Evolutionary conservation across 768 basidiomycete species (phyloP).

Genomic region (Naganishia onofrii): DNA sequence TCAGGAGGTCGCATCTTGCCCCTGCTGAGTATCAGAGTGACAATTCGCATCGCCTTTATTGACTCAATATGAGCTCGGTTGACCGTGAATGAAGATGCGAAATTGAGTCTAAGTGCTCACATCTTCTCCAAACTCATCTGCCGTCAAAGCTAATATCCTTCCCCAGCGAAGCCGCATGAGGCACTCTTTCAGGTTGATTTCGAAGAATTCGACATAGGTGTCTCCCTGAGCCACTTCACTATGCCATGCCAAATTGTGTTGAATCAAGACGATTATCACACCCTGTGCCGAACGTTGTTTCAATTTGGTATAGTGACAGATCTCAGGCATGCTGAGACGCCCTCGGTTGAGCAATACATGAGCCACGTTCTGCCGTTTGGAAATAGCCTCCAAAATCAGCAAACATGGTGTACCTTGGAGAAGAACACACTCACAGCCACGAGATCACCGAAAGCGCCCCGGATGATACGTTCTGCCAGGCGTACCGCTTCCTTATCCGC

Average conservation of each 20-base stretch:
- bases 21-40: conserved; percentile 73
- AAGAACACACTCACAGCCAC: conserved; percentile 41
- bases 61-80: conserved; percentile 19
- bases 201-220: conserved; percentile 63
- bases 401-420: not conserved
- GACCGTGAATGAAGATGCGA: conserved; percentile 8
- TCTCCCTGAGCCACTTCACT: conserved; percentile 67
- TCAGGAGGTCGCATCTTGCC: conserved; percentile 79
- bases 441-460: conserved; percentile 47
- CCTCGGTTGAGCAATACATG: conserved; percentile 74
- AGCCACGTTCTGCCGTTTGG: conserved; percentile 63
- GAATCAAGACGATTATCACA: conserved; percentile 72
- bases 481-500: conserved; percentile 50
- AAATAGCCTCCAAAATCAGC: conserved; percentile 9
- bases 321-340: conserved; percentile 68
- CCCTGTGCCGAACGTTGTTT: conserved; percentile 68
- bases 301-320: conserved; percentile 67
- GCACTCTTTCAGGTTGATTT: conserved; percentile 80
- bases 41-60: conserved; percentile 69
- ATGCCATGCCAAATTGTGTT: conserved; percentile 91
- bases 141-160: conserved; percentile 71
- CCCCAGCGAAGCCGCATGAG: conserved; percentile 79
- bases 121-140: conserved; percentile 65
- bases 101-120: conserved; percentile 55
- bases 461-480: conserved; percentile 48